phyloP scores from a whole-genome alignment of 2,329 filamentous ascomycete genomes.

The Monilinia aucupariae region DNA sequence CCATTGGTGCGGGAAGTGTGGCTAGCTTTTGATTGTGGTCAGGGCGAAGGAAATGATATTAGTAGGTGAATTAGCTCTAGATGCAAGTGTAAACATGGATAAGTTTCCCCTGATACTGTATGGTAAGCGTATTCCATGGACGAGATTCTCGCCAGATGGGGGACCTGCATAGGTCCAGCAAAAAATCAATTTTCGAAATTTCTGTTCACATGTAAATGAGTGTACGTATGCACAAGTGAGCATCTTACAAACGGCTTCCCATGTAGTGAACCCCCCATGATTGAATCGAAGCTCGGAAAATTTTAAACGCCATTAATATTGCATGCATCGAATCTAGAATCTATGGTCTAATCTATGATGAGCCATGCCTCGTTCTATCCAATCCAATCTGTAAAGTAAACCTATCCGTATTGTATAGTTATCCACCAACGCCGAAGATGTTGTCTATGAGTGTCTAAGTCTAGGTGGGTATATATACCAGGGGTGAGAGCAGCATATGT shows the following conservation, averaged over 20 bases:
- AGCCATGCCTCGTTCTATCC: constrained; percentile 1
- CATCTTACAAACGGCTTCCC: background rate
- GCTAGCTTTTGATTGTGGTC: background rate
- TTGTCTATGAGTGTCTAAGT: background rate
- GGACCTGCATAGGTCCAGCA: background rate
- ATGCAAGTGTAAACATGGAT: background rate
- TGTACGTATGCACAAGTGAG: background rate
- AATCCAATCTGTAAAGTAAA: constrained; percentile 1
- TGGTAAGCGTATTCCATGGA: background rate
- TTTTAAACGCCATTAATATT: background rate
- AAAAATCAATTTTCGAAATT: background rate
- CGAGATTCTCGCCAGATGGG: background rate
- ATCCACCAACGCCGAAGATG: constrained; percentile 1
- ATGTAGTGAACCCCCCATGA: background rate
- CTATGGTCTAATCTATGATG: constrained; percentile 3
- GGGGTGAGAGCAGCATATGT: background rate
- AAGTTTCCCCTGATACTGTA: background rate
- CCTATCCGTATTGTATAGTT: background rate
- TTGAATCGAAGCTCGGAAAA: background rate
- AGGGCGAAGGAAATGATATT: background rate
- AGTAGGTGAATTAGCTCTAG: background rate
- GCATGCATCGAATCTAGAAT: constrained; percentile 4
- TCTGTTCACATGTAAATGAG: background rate
- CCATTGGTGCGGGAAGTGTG: background rate
- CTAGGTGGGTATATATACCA: constrained; percentile 3